Conservation (phyloP, 2,329 filamentous ascomycete species). For the Beauveria brongniartii region DNA sequence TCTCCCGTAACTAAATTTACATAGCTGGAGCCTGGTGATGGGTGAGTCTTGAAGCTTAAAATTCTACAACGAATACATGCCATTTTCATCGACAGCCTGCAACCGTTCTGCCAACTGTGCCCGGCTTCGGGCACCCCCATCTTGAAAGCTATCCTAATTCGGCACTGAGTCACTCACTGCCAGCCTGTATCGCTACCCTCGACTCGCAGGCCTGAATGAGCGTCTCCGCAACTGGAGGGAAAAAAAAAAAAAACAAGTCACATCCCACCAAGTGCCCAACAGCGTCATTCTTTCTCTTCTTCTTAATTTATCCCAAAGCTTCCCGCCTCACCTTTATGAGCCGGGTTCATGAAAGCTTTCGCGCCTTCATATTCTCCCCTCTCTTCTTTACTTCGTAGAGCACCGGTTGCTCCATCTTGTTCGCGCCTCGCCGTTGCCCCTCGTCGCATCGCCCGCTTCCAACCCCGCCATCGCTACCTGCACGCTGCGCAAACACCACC, state of each 20-base stretch:
- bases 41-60: no score
- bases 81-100: no score
- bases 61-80: no score
- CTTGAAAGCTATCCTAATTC: neutral
- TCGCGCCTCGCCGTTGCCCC: neutral
- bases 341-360: constrained; percentile 11
- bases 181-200: neutral
- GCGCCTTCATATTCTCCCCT: neutral
- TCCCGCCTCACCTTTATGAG: neutral
- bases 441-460: neutral
- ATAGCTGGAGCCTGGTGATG: no score
- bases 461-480: constrained; percentile 8
- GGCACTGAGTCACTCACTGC: neutral
- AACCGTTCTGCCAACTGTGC: neutral
- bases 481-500: neutral
- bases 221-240: constrained; percentile 6
- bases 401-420: constrained; percentile 11
- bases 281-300: neutral
- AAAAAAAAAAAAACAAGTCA: constrained; percentile 6
- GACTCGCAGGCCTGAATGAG: neutral
- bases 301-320: neutral
- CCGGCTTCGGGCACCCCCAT: neutral
- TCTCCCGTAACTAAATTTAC: no score
- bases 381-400: constrained; percentile 11
- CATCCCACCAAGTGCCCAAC: neutral